Base-by-base conservation (phyloP, 139 green algal genomes). In the Desmodesmus armatus region DNA sequence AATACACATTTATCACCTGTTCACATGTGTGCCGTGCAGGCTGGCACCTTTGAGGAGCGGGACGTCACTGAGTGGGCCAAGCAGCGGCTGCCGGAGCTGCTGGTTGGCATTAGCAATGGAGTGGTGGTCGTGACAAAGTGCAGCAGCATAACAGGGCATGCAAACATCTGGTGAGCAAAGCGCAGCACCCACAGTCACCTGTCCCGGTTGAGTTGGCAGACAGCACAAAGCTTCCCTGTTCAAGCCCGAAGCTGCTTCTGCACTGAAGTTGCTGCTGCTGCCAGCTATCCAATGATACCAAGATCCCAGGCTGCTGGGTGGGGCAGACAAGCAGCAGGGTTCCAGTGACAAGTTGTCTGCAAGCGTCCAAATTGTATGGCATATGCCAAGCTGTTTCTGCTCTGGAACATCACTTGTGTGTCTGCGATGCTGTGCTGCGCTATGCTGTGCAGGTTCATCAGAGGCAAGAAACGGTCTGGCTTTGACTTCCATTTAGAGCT, bases 1-100 rank as follows among this genome's bases (percentile, higher is more conserved):
- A n/a, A n/a, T n/a, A n/a, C n/a, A n/a, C n/a, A n/a, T n/a, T n/a
- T n/a, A n/a, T n/a, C n/a, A n/a, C n/a, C n/a, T 62, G 15, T 17
- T 13, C 51, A 13, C 51, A 62, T 17, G 51, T 17, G n/a, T n/a
- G n/a, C n/a, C n/a, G 62, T 44, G 7, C 83, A 74, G 62, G 88
- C 88, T n/a, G 85, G 85, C 41, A 91, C 88, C 0, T 91, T 90
- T 76, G 88, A 91, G 70, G 88, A 91, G 71, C 88, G 88, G 31
- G 37, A 60, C 29, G 83, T 75, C 29, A 88, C 82, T 3, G 41
- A 82, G 0, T 91, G 85, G 85, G 88, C 85, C 62, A 89, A 88
- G 78, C 69, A 23, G 11, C 77, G 76, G 27, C 63, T 89, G 21
- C 69, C 35, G 3, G 31, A 49, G 60, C 29, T 79, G 33, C 67